Evolutionary conservation across 2,329 filamentous ascomycete genomes (phyloP).

Genomic region (Aspergillus felis): DNA sequence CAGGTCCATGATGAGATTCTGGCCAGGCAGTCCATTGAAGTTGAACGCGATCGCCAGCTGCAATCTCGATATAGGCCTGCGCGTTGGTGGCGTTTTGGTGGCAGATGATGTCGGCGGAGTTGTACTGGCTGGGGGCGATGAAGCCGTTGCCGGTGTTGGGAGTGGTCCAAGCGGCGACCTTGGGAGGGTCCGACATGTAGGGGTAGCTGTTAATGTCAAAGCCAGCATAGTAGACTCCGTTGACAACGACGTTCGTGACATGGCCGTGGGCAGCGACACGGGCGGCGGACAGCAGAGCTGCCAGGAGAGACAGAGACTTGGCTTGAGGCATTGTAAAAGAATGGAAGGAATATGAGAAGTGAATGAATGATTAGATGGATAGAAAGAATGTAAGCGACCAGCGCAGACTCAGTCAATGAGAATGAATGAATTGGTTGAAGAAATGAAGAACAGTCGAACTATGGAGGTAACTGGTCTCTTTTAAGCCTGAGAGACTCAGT

Average conservation of each 20-base stretch:
- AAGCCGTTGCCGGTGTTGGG: constrained; percentile 51
- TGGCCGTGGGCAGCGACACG: background rate
- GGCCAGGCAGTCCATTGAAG: constrained; percentile 64
- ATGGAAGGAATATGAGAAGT: background rate
- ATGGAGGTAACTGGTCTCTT: no score
- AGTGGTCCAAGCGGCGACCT: constrained; percentile 51
- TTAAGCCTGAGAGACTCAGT: no score
- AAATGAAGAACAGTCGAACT: no score
- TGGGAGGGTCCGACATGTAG: constrained; percentile 31
- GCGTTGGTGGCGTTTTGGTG: constrained; percentile 54
- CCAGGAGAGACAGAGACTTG: background rate
- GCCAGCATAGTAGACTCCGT: constrained; percentile 15
- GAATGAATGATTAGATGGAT: background rate
- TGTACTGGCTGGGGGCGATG: constrained; percentile 42
- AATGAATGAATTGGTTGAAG: no score
- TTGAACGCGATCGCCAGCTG: constrained; percentile 54
- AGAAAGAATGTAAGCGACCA: no score
- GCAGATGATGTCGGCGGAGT: constrained; percentile 52
- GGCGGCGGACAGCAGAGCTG: background rate
- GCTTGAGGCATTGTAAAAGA: background rate
- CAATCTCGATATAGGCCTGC: constrained; percentile 48
- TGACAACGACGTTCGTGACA: constrained; percentile 14
- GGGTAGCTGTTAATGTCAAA: constrained; percentile 28
- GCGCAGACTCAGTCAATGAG: no score
- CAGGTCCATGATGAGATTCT: constrained; percentile 56